A percentile compares a stretch with the other conserved stretches of the same genome.
phyloP scores from a whole-genome alignment of 2,329 filamentous ascomycete species.

The Verticillium albo-atrum region DNA sequence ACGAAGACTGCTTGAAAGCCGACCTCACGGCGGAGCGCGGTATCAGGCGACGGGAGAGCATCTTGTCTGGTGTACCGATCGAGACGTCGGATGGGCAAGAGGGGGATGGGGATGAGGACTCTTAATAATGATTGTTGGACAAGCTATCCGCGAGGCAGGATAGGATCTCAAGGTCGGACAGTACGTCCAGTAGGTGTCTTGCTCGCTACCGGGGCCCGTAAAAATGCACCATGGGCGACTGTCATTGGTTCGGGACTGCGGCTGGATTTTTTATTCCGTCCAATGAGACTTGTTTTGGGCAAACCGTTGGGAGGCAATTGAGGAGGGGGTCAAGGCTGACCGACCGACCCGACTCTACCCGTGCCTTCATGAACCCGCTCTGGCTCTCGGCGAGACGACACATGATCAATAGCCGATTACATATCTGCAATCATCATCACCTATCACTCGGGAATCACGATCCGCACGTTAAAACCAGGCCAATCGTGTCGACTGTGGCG shows the following conservation, averaged over 20 bases:
- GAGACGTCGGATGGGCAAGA: slow-evolving; percentile 7
- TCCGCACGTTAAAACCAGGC: not conserved
- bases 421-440: not conserved
- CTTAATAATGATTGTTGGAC: slow-evolving; percentile 1
- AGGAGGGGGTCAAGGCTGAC: not conserved
- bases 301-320: not conserved
- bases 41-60: slow-evolving; percentile 60
- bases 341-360: not conserved
- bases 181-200: not conserved
- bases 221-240: not conserved
- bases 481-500: not conserved
- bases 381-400: not conserved
- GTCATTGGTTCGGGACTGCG: not conserved
- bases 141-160: slow-evolving; percentile 1
- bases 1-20: slow-evolving; percentile 48
- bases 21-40: slow-evolving; percentile 53
- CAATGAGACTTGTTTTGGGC: not conserved
- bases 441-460: not conserved
- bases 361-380: not conserved
- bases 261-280: not conserved
- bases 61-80: slow-evolving; percentile 19
- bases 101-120: not conserved
- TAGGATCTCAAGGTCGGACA: not conserved
- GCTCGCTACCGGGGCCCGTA: not conserved
- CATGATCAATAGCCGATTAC: not conserved